Evolutionary conservation across 352 stramenopile species (phyloP).

Genomic region (Halophytophthora polymorphica): DNA sequence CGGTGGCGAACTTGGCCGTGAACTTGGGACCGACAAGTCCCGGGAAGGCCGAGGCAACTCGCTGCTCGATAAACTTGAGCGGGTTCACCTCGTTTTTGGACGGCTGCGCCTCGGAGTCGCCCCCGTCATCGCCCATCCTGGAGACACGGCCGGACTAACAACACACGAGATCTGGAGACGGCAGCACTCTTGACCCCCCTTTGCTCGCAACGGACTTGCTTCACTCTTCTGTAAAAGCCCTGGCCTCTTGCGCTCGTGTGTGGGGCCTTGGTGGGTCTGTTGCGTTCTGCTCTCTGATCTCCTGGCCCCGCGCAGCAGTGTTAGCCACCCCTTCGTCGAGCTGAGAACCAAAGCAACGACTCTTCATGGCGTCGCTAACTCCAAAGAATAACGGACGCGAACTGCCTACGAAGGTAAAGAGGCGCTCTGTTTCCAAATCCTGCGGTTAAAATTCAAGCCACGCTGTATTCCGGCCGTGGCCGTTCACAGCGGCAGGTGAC

Average conservation of each 20-base stretch:
- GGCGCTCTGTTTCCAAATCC: no score
- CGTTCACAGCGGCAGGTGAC: no score
- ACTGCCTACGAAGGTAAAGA: not conserved
- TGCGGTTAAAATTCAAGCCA: no score
- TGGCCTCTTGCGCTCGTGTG: no score
- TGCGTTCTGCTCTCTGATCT: not conserved
- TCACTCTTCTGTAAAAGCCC: no score
- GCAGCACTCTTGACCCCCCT: no score
- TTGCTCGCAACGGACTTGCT: no score
- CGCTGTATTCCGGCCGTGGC: no score
- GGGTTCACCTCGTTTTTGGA: slow-evolving; percentile 72
- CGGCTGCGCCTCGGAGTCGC: slow-evolving; percentile 8
- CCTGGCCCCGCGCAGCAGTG: no score
- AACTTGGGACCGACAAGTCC: slow-evolving; percentile 66
- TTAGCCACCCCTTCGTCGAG: not conserved
- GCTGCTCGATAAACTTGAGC: slow-evolving; percentile 79
- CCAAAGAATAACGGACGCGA: not conserved
- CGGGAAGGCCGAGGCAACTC: slow-evolving; percentile 70
- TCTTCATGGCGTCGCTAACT: not conserved
- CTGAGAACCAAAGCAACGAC: not conserved
- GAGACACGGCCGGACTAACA: not conserved
- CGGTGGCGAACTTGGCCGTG: slow-evolving; percentile 77
- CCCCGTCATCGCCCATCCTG: slow-evolving; percentile 52
- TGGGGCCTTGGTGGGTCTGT: not conserved
- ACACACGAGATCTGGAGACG: not conserved